Evolutionary conservation across 495 filamentous ascomycete genomes (phyloP), one percentile per base, ranked within the genome.

Genomic region (Mycothermus thermophilus): DNA sequence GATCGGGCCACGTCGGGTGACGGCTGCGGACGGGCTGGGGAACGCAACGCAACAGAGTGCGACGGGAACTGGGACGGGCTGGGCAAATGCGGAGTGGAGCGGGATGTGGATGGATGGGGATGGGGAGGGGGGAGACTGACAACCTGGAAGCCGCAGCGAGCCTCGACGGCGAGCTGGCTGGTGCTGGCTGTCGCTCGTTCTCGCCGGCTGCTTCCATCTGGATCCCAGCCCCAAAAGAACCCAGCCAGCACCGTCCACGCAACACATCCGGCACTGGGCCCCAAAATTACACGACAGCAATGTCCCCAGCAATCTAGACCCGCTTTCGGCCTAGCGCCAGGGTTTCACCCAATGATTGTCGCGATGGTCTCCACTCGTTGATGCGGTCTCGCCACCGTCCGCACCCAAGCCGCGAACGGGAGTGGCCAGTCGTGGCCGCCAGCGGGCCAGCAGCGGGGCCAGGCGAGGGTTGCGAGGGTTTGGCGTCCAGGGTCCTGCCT

Each of bases 221-320:
- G n/a, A n/a, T n/a, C n/a, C n/a, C n/a, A n/a, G n/a, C n/a, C n/a
- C n/a, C n/a, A n/a, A n/a, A n/a, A n/a, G n/a, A n/a, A n/a, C n/a
- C n/a, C n/a, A n/a, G n/a, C n/a, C n/a, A n/a, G n/a, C n/a, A n/a
- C n/a, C n/a, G n/a, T n/a, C n/a, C n/a, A n/a, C n/a, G n/a, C n/a
- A n/a, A n/a, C n/a, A n/a, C n/a, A n/a, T n/a, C n/a, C n/a, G n/a
- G n/a, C n/a, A n/a, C n/a, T n/a, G 35, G 46, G 44, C 44, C 32
- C 55, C 50, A 58, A 58, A 52, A 56, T 58, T 54, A 47, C 52
- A 56, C 51, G 47, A 49, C 47, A 47, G 44, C 45, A 48, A 30
- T 47, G 45, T 14, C 28, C 17, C 34, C 42, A 47, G 21, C 23
- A 22, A 5, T 11, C 49, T 46, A 52, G 30, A n/a, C 0, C 41